Evolutionary conservation across 164 flowering plant species (phyloP).

Genomic region (Liriodendron chinense): DNA sequence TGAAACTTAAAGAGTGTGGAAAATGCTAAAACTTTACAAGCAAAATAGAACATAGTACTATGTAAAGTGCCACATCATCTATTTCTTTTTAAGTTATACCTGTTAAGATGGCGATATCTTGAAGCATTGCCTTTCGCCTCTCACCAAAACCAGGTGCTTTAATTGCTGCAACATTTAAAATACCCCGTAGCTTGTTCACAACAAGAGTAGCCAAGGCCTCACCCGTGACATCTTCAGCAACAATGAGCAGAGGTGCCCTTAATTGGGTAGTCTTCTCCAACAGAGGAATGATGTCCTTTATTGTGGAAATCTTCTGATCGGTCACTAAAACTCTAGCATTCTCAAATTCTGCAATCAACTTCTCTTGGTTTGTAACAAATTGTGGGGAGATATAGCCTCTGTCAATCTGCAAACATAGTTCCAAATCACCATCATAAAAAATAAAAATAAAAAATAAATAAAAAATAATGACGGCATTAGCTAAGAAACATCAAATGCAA

Average conservation of each 20-base stretch:
- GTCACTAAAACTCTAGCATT: conserved; percentile 89
- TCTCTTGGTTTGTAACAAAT: conserved; percentile 91
- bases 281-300: conserved; percentile 67
- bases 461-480: background rate
- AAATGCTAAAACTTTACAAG: too few species aligned
- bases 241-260: conserved; percentile 59
- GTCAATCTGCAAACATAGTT: conserved; percentile 59
- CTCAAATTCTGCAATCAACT: conserved; percentile 81
- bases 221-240: conserved; percentile 96
- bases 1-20: too few species aligned
- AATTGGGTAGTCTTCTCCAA: conserved; percentile 40
- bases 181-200: conserved; percentile 40
- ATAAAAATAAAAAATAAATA: background rate
- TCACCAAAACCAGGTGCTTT: conserved; percentile 94
- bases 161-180: conserved; percentile 40
- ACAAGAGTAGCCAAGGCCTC: conserved; percentile 45
- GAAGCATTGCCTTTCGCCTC: conserved; percentile 89
- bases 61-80: too few species aligned
- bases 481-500: background rate
- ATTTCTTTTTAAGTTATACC: conserved; percentile 13
- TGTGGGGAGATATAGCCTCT: conserved; percentile 99
- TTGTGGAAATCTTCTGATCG: conserved; percentile 84
- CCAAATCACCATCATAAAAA: background rate
- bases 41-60: too few species aligned
- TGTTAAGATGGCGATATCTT: conserved; percentile 79